These are phyloP conservation scores for Chaetomium sp. DNA, from an alignment of 2,329 filamentous ascomycete genomes.

Conservation along the genomic window DNA sequence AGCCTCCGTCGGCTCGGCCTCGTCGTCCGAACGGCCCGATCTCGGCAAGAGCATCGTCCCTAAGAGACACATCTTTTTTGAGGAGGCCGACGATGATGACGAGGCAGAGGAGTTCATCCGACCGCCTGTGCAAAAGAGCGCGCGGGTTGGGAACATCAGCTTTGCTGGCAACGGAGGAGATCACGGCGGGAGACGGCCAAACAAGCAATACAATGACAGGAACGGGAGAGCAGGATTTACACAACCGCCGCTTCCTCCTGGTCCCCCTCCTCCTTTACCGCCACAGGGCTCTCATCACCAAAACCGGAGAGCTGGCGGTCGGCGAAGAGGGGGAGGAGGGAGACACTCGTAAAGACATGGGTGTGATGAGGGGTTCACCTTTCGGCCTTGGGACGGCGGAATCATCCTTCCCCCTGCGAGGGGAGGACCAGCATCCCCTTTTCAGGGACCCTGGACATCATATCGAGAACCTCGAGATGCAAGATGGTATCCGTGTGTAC, in stretches of 20 bases:
- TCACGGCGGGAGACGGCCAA: slow-evolving; percentile 3
- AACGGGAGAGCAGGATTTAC: slow-evolving; percentile 7
- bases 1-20: slow-evolving; percentile 6
- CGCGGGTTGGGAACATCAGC: slow-evolving; percentile 37
- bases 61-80: slow-evolving; percentile 47
- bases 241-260: slow-evolving; percentile 31
- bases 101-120: slow-evolving; percentile 45
- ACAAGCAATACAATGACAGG: slow-evolving; percentile 20
- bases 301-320: slow-evolving; percentile 17
- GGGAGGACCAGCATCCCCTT: not conserved
- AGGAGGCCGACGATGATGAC: slow-evolving; percentile 51
- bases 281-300: slow-evolving; percentile 15
- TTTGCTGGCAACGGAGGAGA: slow-evolving; percentile 20
- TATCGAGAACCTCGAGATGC: not conserved
- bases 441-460: not conserved
- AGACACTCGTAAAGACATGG: slow-evolving; percentile 3
- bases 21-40: slow-evolving; percentile 27
- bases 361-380: not conserved
- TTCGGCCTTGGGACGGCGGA: not conserved
- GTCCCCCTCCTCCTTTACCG: slow-evolving; percentile 26
- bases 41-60: slow-evolving; percentile 39
- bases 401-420: not conserved
- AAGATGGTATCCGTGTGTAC: too few species aligned
- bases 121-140: slow-evolving; percentile 40
- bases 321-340: slow-evolving; percentile 14